Base-by-base conservation (phyloP, 768 basidiomycete species). In the Cyclocybe cylindracea region DNA sequence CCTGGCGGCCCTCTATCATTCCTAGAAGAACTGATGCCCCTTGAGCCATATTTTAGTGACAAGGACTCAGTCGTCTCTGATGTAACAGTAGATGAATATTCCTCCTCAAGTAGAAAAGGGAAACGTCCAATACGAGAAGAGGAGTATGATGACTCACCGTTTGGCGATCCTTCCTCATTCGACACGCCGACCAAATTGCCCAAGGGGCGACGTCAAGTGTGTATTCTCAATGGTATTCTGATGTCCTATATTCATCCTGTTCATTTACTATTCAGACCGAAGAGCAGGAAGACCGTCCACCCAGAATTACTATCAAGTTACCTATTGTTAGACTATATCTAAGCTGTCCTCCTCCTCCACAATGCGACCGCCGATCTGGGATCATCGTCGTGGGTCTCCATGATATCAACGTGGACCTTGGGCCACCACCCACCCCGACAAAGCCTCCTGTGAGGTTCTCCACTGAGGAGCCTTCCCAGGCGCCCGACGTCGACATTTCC, bases 311-410 rank as follows among this genome's bases (percentile, higher is more conserved):
- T 1, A 57, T 88, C 37, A 66, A 64, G 14, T 74, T 85, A 32
- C 68, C 80, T 10, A 72, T 86, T 69, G 61, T 94, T 40, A 83
- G 93, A 14, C 40, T 87, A 16, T 80, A 93, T 63, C 62, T 87
- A 44, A 82, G 89, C 42, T 85, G 82, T 61, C 84, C 86, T 5
- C 75, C 90, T 31, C 84, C 85, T 4, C 63, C 72, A 14, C 64
- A 64, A 1, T 67, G 58, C 19, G 36, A 63, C 6, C 75, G 73
- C 13, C 81, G 89, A 19, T 91, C 91, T 39, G 91, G 93, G 4
- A 79, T 82, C 19, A 54, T 91, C 4, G 68, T 89, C 11, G 24
- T 89, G 33, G 89, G 91, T 60, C 46, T 89, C 1, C 82, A 85
- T 61, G 72, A 75, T 46, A 57, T 89, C 16, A 65, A 51, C 6